These are phyloP conservation scores for Naganishia antarctica DNA, from an alignment of 768 basidiomycete species.

Conservation along the genomic window DNA sequence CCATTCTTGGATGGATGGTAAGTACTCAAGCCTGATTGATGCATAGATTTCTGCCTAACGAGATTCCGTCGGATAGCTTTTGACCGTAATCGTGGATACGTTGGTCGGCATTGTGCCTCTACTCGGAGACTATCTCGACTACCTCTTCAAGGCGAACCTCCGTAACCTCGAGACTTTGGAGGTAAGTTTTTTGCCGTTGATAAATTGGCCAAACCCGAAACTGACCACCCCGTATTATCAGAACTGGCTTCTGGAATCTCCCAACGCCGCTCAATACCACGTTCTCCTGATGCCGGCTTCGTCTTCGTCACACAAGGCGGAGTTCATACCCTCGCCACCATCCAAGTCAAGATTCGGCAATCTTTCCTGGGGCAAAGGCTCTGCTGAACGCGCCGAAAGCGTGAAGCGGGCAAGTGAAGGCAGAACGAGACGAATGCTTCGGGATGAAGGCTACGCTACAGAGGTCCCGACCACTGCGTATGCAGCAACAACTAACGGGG, in stretches of 20 bases:
- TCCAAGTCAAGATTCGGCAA: constrained; percentile 28
- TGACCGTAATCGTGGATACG: constrained; percentile 43
- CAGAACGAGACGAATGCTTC: constrained; percentile 42
- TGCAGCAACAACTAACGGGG: not conserved
- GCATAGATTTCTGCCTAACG: not conserved
- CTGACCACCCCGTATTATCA: constrained; percentile 34
- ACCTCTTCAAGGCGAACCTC: constrained; percentile 49
- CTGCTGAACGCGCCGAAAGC: constrained; percentile 25
- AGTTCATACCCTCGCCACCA: constrained; percentile 38
- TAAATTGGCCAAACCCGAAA: not conserved
- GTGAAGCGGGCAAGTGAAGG: constrained; percentile 35
- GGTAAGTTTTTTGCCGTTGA: not conserved
- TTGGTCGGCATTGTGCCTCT: constrained; percentile 46
- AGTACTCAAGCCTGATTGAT: constrained; percentile 19
- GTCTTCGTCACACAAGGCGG: constrained; percentile 23
- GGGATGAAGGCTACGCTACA: constrained; percentile 37
- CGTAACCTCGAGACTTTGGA: constrained; percentile 35
- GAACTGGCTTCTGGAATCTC: constrained; percentile 38
- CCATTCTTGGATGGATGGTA: constrained; percentile 42
- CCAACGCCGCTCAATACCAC: constrained; percentile 34
- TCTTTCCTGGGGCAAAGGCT: constrained; percentile 30
- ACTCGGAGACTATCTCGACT: constrained; percentile 48
- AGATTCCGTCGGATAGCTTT: constrained; percentile 26
- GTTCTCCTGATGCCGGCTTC: constrained; percentile 47
- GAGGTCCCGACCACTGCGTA: not conserved